A percentile compares a stretch with the other conserved stretches of the same genome.
These are phyloP conservation scores for Aspergillus quadrilineatus DNA, from an alignment of 2,329 filamentous ascomycete species.

Conservation along the genomic window DNA sequence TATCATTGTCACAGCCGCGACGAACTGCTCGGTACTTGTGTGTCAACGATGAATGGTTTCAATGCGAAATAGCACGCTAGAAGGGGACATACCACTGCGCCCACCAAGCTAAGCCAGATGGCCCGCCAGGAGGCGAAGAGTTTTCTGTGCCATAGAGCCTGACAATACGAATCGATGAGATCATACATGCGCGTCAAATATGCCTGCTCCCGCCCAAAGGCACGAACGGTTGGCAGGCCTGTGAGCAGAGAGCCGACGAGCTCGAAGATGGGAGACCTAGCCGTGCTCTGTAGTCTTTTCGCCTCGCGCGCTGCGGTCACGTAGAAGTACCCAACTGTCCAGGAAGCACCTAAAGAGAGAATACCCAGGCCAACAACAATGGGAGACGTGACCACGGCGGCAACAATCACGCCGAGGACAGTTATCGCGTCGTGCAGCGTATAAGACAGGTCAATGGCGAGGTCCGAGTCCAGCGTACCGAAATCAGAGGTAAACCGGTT, in stretches of 20 bases:
- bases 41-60: neutral
- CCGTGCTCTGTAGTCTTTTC: slow-evolving; percentile 73
- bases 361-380: slow-evolving; percentile 63
- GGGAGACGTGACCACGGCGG: slow-evolving; percentile 53
- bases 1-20: slow-evolving; percentile 62
- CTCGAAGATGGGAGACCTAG: slow-evolving; percentile 77
- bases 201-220: slow-evolving; percentile 66
- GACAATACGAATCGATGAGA: slow-evolving; percentile 67
- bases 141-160: slow-evolving; percentile 66
- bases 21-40: slow-evolving; percentile 55
- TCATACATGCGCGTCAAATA: slow-evolving; percentile 70
- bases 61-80: no score
- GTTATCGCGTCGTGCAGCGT: slow-evolving; percentile 51
- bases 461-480: slow-evolving; percentile 65
- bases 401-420: slow-evolving; percentile 3
- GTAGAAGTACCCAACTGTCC: slow-evolving; percentile 52
- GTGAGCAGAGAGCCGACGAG: slow-evolving; percentile 71
- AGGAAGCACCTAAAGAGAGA: slow-evolving; percentile 52
- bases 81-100: slow-evolving; percentile 45
- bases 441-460: slow-evolving; percentile 63
- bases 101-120: slow-evolving; percentile 68
- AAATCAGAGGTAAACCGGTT: slow-evolving; percentile 78
- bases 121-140: slow-evolving; percentile 76
- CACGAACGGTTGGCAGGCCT: slow-evolving; percentile 73
- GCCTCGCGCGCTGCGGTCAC: slow-evolving; percentile 70